phyloP scores from a whole-genome alignment of 2,329 filamentous ascomycete genomes.

The Ceratocystis papillata region DNA sequence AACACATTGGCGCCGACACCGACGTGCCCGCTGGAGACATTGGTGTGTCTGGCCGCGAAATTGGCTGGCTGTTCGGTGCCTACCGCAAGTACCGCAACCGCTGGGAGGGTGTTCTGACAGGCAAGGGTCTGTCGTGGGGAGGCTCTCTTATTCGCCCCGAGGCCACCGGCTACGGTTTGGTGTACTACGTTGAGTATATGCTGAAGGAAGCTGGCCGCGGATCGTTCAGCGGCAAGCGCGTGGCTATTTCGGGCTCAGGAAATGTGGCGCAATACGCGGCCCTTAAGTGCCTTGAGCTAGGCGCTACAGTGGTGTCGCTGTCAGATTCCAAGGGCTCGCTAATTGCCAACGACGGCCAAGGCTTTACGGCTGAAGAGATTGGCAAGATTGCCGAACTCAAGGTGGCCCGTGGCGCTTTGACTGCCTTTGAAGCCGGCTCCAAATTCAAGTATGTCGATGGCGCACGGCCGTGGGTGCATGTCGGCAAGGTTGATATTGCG shows the following conservation, averaged over 20 bases:
- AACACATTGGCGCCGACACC: slow-evolving; percentile 91
- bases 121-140: slow-evolving; percentile 89
- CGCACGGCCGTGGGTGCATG: slow-evolving; percentile 82
- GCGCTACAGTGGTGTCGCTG: slow-evolving; percentile 81
- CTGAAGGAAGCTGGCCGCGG: slow-evolving; percentile 82
- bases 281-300: slow-evolving; percentile 91
- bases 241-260: slow-evolving; percentile 90
- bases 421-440: slow-evolving; percentile 53
- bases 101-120: slow-evolving; percentile 93
- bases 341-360: slow-evolving; percentile 57
- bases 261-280: slow-evolving; percentile 98
- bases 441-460: slow-evolving; percentile 80
- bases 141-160: slow-evolving; percentile 89
- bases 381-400: slow-evolving; percentile 72
- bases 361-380: slow-evolving; percentile 72
- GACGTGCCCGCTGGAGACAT: slow-evolving; percentile 97
- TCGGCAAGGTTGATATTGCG: slow-evolving; percentile 79
- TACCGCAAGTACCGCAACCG: slow-evolving; percentile 81
- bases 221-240: slow-evolving; percentile 78
- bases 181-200: slow-evolving; percentile 97
- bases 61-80: slow-evolving; percentile 88
- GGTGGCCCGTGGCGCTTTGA: slow-evolving; percentile 72
- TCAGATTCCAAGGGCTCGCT: slow-evolving; percentile 85
- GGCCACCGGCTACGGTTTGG: slow-evolving; percentile 90
- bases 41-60: slow-evolving; percentile 81